Conservation (phyloP, 352 stramenopile species). For the Phytopythium delawarense region DNA sequence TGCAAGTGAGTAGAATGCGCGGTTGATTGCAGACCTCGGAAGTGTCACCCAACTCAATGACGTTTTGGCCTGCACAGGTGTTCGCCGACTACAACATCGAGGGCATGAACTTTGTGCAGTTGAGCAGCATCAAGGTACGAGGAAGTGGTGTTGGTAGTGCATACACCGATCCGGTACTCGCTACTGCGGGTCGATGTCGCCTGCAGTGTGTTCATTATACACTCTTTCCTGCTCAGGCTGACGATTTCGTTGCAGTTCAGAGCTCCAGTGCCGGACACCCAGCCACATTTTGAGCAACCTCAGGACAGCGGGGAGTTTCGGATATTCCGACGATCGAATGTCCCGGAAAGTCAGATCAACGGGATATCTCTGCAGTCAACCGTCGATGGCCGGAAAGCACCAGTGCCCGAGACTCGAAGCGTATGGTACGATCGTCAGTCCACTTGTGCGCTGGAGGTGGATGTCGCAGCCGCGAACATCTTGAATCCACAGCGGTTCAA, state of each 20-base stretch:
- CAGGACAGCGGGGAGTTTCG: constrained; percentile 15
- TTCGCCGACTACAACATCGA: constrained; percentile 92
- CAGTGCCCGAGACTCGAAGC: constrained; percentile 22
- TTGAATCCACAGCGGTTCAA: constrained; percentile 55
- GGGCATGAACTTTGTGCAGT: constrained; percentile 85
- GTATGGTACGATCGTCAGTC: constrained; percentile 72
- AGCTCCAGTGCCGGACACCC: constrained; percentile 51
- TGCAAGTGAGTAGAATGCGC: constrained; percentile 50
- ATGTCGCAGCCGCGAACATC: constrained; percentile 65
- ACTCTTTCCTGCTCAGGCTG: not conserved
- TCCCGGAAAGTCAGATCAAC: constrained; percentile 29
- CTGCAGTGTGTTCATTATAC: not conserved
- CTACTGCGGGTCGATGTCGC: not conserved
- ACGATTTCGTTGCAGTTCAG: constrained; percentile 39
- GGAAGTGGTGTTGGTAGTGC: not conserved
- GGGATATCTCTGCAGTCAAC: constrained; percentile 17
- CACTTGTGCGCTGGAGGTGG: constrained; percentile 62
- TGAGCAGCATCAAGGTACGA: constrained; percentile 63
- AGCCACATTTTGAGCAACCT: constrained; percentile 37
- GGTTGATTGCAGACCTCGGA: not conserved
- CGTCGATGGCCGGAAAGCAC: constrained; percentile 23
- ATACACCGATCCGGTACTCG: not conserved
- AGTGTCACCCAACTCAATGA: not conserved
- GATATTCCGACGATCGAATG: constrained; percentile 34
- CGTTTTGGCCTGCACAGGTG: constrained; percentile 28